Conservation (phyloP, 257 asterid genomes). For the Ligustrum vulgare region DNA sequence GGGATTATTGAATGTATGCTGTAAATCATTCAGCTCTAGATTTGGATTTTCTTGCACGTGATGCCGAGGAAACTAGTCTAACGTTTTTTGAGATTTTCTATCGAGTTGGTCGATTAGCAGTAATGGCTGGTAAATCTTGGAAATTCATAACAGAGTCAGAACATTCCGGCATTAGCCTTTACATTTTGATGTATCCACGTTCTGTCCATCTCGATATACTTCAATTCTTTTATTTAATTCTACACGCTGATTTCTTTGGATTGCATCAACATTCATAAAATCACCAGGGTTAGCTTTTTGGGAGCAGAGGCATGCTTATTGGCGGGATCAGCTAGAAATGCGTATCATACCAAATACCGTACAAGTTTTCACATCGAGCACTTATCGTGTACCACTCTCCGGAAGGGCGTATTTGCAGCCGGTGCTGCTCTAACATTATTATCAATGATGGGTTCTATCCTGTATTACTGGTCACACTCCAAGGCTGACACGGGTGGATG, state of each 20-base stretch:
- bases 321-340: constrained; percentile 93
- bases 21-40: not conserved
- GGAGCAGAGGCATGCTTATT: constrained; percentile 96
- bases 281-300: constrained; percentile 74
- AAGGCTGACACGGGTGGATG: constrained; percentile 94
- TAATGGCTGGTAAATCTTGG: not conserved
- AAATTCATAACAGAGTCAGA: not conserved
- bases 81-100: not conserved
- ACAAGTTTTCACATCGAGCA: constrained; percentile 55
- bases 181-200: not conserved
- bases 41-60: not conserved
- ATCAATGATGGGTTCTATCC: constrained; percentile 55
- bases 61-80: not conserved
- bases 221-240: not conserved
- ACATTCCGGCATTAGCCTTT: not conserved
- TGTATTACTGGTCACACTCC: constrained; percentile 76
- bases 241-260: constrained; percentile 2
- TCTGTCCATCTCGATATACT: not conserved
- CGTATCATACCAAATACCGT: constrained; percentile 91
- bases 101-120: not conserved
- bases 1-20: not conserved
- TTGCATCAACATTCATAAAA: constrained; percentile 16
- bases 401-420: constrained; percentile 94
- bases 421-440: constrained; percentile 76
- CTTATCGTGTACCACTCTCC: constrained; percentile 85